Evolutionary conservation across 73 alveolate species (phyloP).

Genomic region (Paramecium sonneborni): DNA sequence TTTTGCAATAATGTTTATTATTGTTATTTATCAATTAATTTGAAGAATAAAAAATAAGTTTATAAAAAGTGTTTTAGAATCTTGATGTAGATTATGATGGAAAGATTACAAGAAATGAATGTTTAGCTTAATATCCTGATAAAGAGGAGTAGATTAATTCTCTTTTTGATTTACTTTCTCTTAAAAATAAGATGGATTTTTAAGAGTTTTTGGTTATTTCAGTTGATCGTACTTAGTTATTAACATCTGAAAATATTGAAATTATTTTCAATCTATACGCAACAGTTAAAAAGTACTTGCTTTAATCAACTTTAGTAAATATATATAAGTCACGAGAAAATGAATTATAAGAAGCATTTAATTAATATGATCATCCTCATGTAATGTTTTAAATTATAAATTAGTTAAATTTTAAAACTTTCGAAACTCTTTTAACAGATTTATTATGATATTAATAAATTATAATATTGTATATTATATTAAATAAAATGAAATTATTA

Average conservation of each 20-base stretch:
- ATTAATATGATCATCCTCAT: neutral
- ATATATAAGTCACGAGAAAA: neutral
- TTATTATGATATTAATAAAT: neutral
- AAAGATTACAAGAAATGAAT: neutral
- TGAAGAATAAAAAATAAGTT: neutral
- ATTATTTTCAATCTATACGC: neutral
- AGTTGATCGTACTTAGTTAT: neutral
- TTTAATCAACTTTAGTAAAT: neutral
- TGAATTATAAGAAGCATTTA: neutral
- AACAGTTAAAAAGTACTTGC: neutral
- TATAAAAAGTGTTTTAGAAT: neutral
- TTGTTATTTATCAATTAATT: neutral
- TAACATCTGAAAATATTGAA: neutral
- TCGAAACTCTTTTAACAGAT: neutral
- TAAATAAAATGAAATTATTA: too few relatives aligned
- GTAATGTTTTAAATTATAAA: neutral
- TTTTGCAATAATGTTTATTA: neutral
- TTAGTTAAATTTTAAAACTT: neutral
- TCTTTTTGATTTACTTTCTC: neutral
- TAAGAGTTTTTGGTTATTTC: neutral
- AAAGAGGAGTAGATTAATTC: neutral
- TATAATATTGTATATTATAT: too few relatives aligned
- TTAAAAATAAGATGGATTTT: neutral
- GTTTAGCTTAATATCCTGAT: neutral
- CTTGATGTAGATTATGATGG: constrained; percentile 20